Conservation (phyloP, 306 rosid genomes). For the Cucumis sativus region Cucumber_9930_V3 NC_026660.2:24796001-24796500, state of each 20-base stretch:
- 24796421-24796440: background rate
- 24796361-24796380: slow-evolving; percentile 46
- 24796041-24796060: background rate
- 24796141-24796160: slow-evolving; percentile 59
- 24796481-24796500: no score
- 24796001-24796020: slow-evolving; percentile 91
- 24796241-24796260: slow-evolving; percentile 72
- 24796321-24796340: slow-evolving; percentile 39
- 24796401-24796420: slow-evolving; percentile 50
- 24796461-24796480: no score
- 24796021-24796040: slow-evolving; percentile 35
- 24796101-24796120: background rate
- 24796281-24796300: background rate
- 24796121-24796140: background rate
- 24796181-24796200: slow-evolving; percentile 69
- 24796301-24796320: background rate
- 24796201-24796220: slow-evolving; percentile 71
- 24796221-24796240: slow-evolving; percentile 53
- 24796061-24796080: background rate
- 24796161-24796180: slow-evolving; percentile 92
- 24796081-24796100: no score
- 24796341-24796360: slow-evolving; percentile 57
- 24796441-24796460: background rate
- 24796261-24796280: background rate
- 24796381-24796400: slow-evolving; percentile 77